Base-by-base conservation (phyloP, 1,284 basidiomycete genomes). In the Ceratobasidium sp. region DNA sequence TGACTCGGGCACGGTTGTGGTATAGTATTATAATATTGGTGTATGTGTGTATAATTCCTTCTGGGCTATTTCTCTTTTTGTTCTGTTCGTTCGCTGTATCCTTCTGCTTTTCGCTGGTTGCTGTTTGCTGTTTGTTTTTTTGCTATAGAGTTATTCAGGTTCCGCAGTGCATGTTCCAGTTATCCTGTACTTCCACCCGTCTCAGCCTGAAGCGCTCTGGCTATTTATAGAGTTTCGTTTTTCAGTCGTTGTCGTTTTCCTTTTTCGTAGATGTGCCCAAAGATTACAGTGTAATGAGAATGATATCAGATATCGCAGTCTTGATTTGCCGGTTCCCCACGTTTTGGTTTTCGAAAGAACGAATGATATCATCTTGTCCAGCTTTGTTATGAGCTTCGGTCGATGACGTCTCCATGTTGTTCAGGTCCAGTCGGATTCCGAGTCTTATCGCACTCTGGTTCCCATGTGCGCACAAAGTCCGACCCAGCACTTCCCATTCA, bases 61-160 rank as follows among this genome's bases (percentile, higher is more conserved):
- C 13, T 54, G 59, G 67, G 62, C 30, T n/a, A 23, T 57, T 71
- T 67, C 41, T 66, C 30, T 55, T 61, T 6, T 62, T 52, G 52
- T 63, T 35, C 30, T 26, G 26, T 64, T 66, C 55, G 54, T 64
- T 49, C 54, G 13, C 35, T 73, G 72, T 73, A 73, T 46, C 52
- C 44, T 38, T 26, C 62, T 32, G 30, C 23, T 21, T n/a, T n/a
- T n/a, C n/a, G 30, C 64, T 59, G n/a, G n/a, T 38, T 55, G n/a
- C 35, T 30, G 18, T 57, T 57, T 2, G 35, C 2, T 58, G n/a
- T 1, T n/a, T 58, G 14, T 38, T 41, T 32, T 58, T 28, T 28
- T n/a, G 61, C 13, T 30, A 44, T 63, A 54, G 63, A 66, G 63
- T 64, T 30, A 35, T 52, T 38, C 46, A 49, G 44, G 61, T 44